Evolutionary conservation across 1,284 basidiomycete genomes (phyloP), one percentile per base, ranked within the genome.

Genomic region (Phylloporus sp.): DNA sequence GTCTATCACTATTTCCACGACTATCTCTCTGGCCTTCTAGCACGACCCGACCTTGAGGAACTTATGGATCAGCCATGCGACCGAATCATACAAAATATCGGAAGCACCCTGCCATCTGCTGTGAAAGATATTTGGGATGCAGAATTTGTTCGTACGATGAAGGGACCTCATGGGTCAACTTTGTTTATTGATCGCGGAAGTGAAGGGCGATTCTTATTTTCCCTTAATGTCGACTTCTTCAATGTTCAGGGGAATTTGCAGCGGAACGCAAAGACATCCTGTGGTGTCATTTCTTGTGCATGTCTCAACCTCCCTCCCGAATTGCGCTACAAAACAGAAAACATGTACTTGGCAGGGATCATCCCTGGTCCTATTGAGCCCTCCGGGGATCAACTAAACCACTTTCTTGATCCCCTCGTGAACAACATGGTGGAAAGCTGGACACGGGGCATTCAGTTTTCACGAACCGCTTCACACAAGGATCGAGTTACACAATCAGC

Each of bases 321-420:
- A 27, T 55, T 79, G 0, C 62, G 71, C 1, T 78, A 80, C 62
- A 72, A 73, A 2, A 71, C 71, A 0, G 74, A 82, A 59, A 78
- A 81, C 59, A 73, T 81, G 66, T 80, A 74, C 55, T 62, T 80
- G 1, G 74, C 67, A 1, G 77, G 78, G 0, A 70, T 81, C n/a
- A 76, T 80, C 4, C 74, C 77, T 20, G 77, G 80, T 1, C 70
- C 65, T 2, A 20, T 56, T 0, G 41, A 75, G 8, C 80, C 78
- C 4, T 70, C 66, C 2, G 55, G 61, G 0, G 66, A 75, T 1
- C 62, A 77, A n/a, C 67, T 81, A 7, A 78, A 81, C 52, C 68
- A 71, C 29, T 79, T 74, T 53, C 25, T 77, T 0, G 52, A 74
- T 11, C 76, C 72, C 1, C 27, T 81, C 2, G 67, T 81, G 7